Base-by-base conservation (phyloP, 345 rosid genomes). In the Salix viminalis region DNA sequence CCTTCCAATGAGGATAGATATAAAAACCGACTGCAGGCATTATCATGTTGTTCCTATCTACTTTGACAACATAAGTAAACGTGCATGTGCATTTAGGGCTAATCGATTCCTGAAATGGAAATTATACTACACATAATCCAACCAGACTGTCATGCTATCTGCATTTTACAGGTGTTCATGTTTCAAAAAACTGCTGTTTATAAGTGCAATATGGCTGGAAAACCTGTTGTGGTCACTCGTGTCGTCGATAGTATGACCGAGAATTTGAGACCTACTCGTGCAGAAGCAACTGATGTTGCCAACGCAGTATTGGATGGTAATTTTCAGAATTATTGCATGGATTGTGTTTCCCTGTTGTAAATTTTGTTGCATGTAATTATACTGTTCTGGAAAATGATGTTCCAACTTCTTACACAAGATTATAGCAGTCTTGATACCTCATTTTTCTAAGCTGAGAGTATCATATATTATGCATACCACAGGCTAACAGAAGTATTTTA, bases 251-350 rank as follows among this genome's bases (percentile, higher is more conserved):
- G 97, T 87, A 93, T 96, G 99, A 92, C 98, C 32, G 96, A 88
- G 79, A 96, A 96, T 89, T 83, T 96, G 75, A 88, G 99, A 76
- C 99, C 99, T 82, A 96, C 98, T 79, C 99, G 99, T 68, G 99
- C 99, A 48, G 99, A 96, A 89, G 99, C 98, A 56, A 96, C 98
- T 1, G 99, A 96, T 90, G 95, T 93, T 86, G 99, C 99, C 73
- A 92, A 96, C 88, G 99, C 98, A 46, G 94, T 93, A 72, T 86
- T 96, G 83, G 99, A 96, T 87, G 99, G 99, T 96, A 83, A 78
- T 61, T 48, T 78, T 56, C 72, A n/a, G 13, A 13, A n/a, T 65
- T 65, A 19, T 50, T n/a, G 32, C 13, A 26, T 11, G 48, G 52
- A 46, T 46, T 46, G 50, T 14, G 64, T n/a, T 58, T 24, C 64